phyloP scores from a whole-genome alignment of 2,329 filamentous ascomycete species.

The Stromatinia cepivora region DNA sequence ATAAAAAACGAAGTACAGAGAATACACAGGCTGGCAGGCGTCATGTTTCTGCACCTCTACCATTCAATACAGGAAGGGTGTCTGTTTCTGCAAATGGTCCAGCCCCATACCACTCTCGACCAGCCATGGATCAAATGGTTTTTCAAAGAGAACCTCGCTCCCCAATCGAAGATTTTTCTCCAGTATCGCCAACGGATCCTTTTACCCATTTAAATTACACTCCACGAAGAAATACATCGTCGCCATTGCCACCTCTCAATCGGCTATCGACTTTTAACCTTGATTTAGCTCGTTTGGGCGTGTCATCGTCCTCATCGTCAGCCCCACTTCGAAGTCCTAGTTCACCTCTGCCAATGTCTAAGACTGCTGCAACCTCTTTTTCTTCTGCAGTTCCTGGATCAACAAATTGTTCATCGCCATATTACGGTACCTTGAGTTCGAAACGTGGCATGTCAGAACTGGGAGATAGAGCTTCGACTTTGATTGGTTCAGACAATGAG shows the following conservation, averaged over 20 bases:
- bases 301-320: constrained; percentile 45
- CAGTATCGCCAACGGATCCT: constrained; percentile 33
- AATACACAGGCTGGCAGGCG: constrained; percentile 49
- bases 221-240: constrained; percentile 49
- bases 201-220: constrained; percentile 32
- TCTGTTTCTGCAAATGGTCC: constrained; percentile 35
- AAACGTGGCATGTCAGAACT: constrained; percentile 35
- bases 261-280: constrained; percentile 56
- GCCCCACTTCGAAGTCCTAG: constrained; percentile 34
- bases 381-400: constrained; percentile 48
- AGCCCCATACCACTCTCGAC: constrained; percentile 26
- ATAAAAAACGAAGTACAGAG: constrained; percentile 52
- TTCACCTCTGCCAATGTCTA: constrained; percentile 38
- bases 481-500: constrained; percentile 70
- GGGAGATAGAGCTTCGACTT: constrained; percentile 54
- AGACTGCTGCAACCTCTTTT: constrained; percentile 41
- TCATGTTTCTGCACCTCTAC: constrained; percentile 55
- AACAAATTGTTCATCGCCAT: constrained; percentile 38
- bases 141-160: constrained; percentile 30
- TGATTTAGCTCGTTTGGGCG: constrained; percentile 51
- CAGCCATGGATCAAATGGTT: constrained; percentile 34
- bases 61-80: constrained; percentile 36
- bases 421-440: constrained; percentile 29
- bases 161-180: constrained; percentile 28
- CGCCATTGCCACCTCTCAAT: constrained; percentile 57